Evolutionary conservation across 768 basidiomycete species (phyloP), one percentile per base, ranked within the genome.

Genomic region (Sarcomyxa edulis): DNA sequence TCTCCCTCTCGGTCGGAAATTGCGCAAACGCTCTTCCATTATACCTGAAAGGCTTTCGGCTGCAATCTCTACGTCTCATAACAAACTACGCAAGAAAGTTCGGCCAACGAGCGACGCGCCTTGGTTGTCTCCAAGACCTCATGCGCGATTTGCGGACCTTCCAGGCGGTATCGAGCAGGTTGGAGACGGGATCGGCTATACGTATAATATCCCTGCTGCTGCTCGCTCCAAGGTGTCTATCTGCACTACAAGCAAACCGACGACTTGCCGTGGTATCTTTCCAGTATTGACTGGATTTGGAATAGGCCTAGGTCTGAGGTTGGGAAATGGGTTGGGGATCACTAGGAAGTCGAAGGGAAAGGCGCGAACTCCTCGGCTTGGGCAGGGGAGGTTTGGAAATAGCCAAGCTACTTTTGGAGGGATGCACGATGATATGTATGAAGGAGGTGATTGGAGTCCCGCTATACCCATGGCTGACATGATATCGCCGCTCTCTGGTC

Each of bases 101-200:
- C 60, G 65, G 26, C 59, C 64, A 30, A 53, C 55, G 37, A 56
- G 61, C 42, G 53, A 61, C 27, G 52, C 63, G 16, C 44, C 57
- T 18, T n/a, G n/a, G n/a, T n/a, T 19, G 16, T 39, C 50, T 18
- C 22, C 51, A 12, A 43, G 47, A 19, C 52, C 51, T 12, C 49
- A 53, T 14, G 50, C 58, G 28, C 51, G 54, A 4, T 52, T 54
- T 32, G 37, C 51, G 26, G 54, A 66, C 33, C 55, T 78, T 11
- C 77, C 76, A 0, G 49, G 53, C 28, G 71, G 70, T 3, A 40
- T 72, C 14, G 64, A 68, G 51, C 66, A 70, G 28, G 67, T 71
- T 27, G 73, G 73, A 15, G 65, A 62, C 22, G 73, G 78, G 16
- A 77, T 76, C 34, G 74, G 73, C 5, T 77, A 69, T 48, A 70